A percentile compares a stretch with the other conserved stretches of the same genome.
Evolutionary conservation across 192 early-diverging fungal species (phyloP).

Genomic region (Radiomyces spectabilis): DNA sequence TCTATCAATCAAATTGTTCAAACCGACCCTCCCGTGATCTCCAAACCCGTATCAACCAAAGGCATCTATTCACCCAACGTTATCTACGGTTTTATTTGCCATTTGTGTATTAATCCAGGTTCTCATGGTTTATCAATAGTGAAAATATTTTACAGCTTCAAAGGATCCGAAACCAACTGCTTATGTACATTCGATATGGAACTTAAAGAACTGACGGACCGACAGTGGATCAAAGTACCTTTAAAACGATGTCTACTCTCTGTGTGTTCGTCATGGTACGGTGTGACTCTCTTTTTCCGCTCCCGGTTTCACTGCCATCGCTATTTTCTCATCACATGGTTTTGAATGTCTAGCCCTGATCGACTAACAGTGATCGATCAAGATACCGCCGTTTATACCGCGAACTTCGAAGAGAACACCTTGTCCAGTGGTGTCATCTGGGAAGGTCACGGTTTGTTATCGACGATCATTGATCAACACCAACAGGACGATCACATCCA

Average conservation of each 20-base stretch:
- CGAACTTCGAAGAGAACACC: conserved; percentile 9
- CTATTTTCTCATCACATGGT: background rate
- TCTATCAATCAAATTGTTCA: no score
- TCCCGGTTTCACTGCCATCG: background rate
- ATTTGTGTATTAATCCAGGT: no score
- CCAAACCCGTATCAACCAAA: no score
- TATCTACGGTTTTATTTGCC: no score
- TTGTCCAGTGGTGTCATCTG: background rate
- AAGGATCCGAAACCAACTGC: conserved; percentile 7
- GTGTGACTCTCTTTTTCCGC: background rate
- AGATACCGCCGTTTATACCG: conserved; percentile 12
- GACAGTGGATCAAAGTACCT: background rate
- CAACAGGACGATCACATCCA: background rate
- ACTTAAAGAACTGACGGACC: background rate
- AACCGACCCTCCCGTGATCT: no score
- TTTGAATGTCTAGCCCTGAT: conserved; percentile 8
- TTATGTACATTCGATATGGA: conserved; percentile 7
- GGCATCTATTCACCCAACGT: no score
- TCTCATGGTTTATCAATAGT: no score
- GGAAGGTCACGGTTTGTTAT: conserved; percentile 13
- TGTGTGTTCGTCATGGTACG: conserved; percentile 13
- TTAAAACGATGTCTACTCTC: conserved; percentile 8
- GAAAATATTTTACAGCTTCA: conserved; percentile 13
- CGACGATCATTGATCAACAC: conserved; percentile 4
- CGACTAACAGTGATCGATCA: conserved; percentile 2